Evolutionary conservation across 2,329 filamentous ascomycete genomes (phyloP), one percentile per base, ranked within the genome.

Genomic region (Claviceps sp.): DNA sequence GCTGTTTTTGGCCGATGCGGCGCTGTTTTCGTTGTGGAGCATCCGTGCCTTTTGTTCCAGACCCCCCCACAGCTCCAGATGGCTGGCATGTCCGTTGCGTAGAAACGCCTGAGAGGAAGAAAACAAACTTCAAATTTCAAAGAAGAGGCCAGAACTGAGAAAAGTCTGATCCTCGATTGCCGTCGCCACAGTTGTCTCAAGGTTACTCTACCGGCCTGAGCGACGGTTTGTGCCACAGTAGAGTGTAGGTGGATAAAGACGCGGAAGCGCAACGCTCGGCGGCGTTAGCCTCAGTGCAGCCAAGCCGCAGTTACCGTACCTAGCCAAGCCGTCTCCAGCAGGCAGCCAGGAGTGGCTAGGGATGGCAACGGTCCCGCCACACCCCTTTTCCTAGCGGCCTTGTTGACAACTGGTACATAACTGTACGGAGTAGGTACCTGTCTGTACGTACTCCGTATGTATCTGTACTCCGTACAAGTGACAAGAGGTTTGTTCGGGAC

Each of bases 1-100:
- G 48, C 47, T 34, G 46, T 52, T 52, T 52, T 44, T 34, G 51
- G 51, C 51, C 43, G 47, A 47, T 45, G 46, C 48, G 50, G 53
- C 50, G 50, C 26, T 26, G 44, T 30, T 37, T 43, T 5, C 5
- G 8, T 13, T 22, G 40, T 5, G 40, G 40, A 20, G 40, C 18
- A 20, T 22, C 40, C 40, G 40, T 22, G 9, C 40, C 30, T 34
- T 34, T 34, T 34, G 30, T 34, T 11, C 30, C 30, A 34, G 30
- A 34, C 11, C 30, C 26, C 18, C 26, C 9, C 30, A 34, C 30
- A 34, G 30, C 30, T 34, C 30, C 30, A 34, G 30, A 34, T 34
- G 30, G 30, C 30, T 34, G 30, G 30, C 30, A 34, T 11, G 30
- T 34, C 30, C 30, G 30, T 34, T 34, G 30, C 30, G 30, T 34